A percentile compares a stretch with the other conserved stretches of the same genome.
These are phyloP conservation scores for Rhizopogon salebrosus DNA, from an alignment of 768 basidiomycete species.

Conservation along the genomic window DNA sequence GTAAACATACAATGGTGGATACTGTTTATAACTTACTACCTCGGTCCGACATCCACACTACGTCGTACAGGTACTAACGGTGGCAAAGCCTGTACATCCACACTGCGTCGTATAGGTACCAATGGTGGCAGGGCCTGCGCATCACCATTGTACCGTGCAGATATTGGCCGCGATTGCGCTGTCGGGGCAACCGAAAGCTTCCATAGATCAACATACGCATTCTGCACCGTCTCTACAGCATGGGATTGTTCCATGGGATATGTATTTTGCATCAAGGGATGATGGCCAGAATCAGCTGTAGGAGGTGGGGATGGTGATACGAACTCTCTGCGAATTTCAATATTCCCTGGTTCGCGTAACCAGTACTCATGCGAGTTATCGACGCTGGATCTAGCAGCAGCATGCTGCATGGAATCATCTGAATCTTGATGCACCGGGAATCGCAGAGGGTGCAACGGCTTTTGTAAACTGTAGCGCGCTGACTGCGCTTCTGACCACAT, in stretches of 20 bases:
- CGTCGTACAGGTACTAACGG: too few species aligned
- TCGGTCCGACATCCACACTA: too few species aligned
- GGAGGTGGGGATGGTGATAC: background rate
- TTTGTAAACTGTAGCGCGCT: conserved; percentile 13
- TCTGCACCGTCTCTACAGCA: background rate
- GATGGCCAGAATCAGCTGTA: background rate
- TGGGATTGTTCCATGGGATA: conserved; percentile 4
- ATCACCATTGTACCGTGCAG: background rate
- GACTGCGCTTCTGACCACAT: conserved; percentile 8
- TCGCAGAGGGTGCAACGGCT: conserved; percentile 18
- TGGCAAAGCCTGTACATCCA: conserved; percentile 2
- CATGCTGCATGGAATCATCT: background rate
- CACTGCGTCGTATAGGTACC: conserved; percentile 21
- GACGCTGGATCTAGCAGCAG: conserved; percentile 8
- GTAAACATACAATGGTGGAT: too few species aligned
- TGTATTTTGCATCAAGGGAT: background rate
- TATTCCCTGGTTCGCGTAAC: conserved; percentile 16
- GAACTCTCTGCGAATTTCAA: background rate
- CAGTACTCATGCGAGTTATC: conserved; percentile 19
- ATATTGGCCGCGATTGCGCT: background rate
- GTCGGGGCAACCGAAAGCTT: conserved; percentile 2
- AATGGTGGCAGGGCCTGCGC: conserved; percentile 10
- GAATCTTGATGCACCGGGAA: conserved; percentile 9
- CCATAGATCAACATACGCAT: conserved; percentile 2
- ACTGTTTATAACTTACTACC: too few species aligned